Evolutionary conservation across 306 rosid species (phyloP).

Genomic region (Canavalia gladiata): DNA sequence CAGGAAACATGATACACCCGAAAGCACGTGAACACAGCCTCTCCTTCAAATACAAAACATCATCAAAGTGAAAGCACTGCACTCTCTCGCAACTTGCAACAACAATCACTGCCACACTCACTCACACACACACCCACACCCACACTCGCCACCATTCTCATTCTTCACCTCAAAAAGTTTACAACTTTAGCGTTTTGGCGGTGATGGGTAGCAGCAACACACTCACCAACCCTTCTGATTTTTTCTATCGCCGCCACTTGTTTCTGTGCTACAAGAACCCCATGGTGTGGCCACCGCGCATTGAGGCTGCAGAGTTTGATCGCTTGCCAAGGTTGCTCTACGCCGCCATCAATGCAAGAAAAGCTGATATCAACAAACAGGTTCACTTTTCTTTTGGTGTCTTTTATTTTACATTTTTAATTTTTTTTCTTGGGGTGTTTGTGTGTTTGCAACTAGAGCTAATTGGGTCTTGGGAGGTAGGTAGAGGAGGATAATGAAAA

Average conservation of each 20-base stretch:
- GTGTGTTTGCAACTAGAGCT: background rate
- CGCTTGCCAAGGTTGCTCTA: slow-evolving; percentile 82
- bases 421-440: background rate
- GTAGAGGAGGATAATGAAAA: background rate
- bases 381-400: slow-evolving; percentile 44
- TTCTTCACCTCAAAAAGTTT: background rate
- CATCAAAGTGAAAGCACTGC: slow-evolving; percentile 1
- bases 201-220: slow-evolving; percentile 53
- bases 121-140: background rate
- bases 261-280: slow-evolving; percentile 86
- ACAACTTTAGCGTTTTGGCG: background rate
- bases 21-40: background rate
- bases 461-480: background rate
- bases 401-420: background rate
- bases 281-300: slow-evolving; percentile 79
- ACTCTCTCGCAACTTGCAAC: background rate
- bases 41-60: slow-evolving; percentile 18
- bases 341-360: slow-evolving; percentile 76
- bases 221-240: slow-evolving; percentile 52
- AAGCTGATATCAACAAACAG: slow-evolving; percentile 68
- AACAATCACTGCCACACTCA: background rate
- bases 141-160: background rate
- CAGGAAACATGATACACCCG: background rate
- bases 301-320: slow-evolving; percentile 93
- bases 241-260: slow-evolving; percentile 71